A percentile compares a stretch with the other conserved stretches of the same genome.
phyloP scores from a whole-genome alignment of 2,329 filamentous ascomycete species.

The Cadophora sp. region DNA sequence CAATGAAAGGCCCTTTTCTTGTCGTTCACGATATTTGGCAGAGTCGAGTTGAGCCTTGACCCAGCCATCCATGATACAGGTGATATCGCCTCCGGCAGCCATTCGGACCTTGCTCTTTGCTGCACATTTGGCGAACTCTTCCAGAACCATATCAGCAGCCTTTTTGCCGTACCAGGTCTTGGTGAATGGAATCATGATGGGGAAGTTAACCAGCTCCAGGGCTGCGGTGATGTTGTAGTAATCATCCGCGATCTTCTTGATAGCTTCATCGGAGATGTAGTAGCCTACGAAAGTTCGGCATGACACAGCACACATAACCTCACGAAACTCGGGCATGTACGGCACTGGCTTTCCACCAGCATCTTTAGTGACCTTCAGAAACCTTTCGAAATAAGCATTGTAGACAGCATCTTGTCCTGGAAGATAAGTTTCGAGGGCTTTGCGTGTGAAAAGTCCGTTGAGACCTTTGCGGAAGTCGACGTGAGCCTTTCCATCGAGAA shows the following conservation, averaged over 20 bases:
- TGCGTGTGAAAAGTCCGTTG: constrained; percentile 91
- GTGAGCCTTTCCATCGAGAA: constrained; percentile 92
- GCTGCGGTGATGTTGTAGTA: constrained; percentile 97
- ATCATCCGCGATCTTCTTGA: constrained; percentile 95
- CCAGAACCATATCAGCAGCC: constrained; percentile 88
- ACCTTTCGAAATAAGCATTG: constrained; percentile 82
- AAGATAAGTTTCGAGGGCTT: constrained; percentile 85
- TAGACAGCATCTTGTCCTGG: constrained; percentile 94
- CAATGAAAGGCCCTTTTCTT: constrained; percentile 73
- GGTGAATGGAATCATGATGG: constrained; percentile 93
- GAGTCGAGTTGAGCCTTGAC: constrained; percentile 87
- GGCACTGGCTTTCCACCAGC: constrained; percentile 76
- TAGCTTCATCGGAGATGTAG: constrained; percentile 88
- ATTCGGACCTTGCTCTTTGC: constrained; percentile 93
- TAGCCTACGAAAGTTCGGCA: constrained; percentile 97
- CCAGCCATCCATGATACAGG: constrained; percentile 97
- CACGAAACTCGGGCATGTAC: constrained; percentile 92
- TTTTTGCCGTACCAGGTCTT: constrained; percentile 98
- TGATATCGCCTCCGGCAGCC: constrained; percentile 83
- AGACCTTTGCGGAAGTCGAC: constrained; percentile 97
- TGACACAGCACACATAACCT: constrained; percentile 92
- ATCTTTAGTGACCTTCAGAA: constrained; percentile 76
- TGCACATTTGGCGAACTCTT: constrained; percentile 88
- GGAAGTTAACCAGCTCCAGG: constrained; percentile 97
- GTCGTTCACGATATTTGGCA: constrained; percentile 78